Percentiles rank a stretch among this genome's conserved stretches.
These are phyloP conservation scores for Penicillium paneum DNA, from an alignment of 2,329 filamentous ascomycete genomes.

Conservation along the genomic window DNA sequence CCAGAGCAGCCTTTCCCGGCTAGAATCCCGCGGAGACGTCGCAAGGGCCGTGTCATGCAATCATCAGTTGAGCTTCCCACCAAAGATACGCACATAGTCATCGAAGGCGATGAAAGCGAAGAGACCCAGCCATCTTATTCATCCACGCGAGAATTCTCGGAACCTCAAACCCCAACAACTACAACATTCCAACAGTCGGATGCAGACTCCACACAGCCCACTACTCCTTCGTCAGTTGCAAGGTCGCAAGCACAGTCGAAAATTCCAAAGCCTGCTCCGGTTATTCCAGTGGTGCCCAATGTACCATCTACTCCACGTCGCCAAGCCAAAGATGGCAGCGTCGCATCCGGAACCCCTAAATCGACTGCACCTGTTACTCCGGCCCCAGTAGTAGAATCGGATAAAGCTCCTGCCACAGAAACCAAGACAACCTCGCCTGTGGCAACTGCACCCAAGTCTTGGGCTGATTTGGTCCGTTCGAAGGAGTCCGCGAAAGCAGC, in stretches of 20 bases:
- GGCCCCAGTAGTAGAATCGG: slow-evolving; percentile 3
- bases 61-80: slow-evolving; percentile 51
- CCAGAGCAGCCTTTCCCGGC: slow-evolving; percentile 55
- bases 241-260: slow-evolving; percentile 33
- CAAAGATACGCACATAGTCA: slow-evolving; percentile 36
- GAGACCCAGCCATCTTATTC: slow-evolving; percentile 20
- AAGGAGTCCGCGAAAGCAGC: slow-evolving; percentile 39
- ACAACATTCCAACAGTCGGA: slow-evolving; percentile 60
- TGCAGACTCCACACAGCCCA: slow-evolving; percentile 53
- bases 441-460: slow-evolving; percentile 58
- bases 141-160: slow-evolving; percentile 31
- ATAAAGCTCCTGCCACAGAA: slow-evolving; percentile 8
- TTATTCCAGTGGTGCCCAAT: slow-evolving; percentile 47
- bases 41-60: slow-evolving; percentile 38
- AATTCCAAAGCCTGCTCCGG: slow-evolving; percentile 38
- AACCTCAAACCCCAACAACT: slow-evolving; percentile 57
- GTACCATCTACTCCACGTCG: slow-evolving; percentile 36
- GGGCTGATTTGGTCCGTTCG: slow-evolving; percentile 65
- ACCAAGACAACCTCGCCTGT: slow-evolving; percentile 41
- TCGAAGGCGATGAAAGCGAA: slow-evolving; percentile 21
- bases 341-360: slow-evolving; percentile 38
- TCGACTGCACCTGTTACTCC: slow-evolving; percentile 15
- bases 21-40: slow-evolving; percentile 48
- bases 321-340: slow-evolving; percentile 35
- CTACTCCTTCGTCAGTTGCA: slow-evolving; percentile 54